Evolutionary conservation across 192 early-diverging fungal genomes (phyloP).

Genomic region (Backusella luteola): DNA sequence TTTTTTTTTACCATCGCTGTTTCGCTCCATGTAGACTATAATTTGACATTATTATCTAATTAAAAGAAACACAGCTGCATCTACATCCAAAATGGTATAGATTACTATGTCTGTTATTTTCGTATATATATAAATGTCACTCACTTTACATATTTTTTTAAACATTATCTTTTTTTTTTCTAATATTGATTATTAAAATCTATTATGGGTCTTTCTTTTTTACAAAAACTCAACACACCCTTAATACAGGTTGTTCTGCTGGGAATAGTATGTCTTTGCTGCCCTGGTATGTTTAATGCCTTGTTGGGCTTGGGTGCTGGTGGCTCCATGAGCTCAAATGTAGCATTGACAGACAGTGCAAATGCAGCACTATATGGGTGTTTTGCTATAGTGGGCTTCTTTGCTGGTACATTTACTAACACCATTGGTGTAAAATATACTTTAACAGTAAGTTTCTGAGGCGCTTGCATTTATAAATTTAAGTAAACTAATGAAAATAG

Average conservation of each 20-base stretch:
- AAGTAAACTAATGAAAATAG: slow-evolving; percentile 17
- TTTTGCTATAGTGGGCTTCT: slow-evolving; percentile 35
- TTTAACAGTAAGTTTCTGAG: slow-evolving; percentile 15
- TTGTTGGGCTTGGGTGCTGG: slow-evolving; percentile 40
- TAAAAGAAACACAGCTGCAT: neutral
- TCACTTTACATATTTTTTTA: neutral
- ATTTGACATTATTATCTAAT: neutral
- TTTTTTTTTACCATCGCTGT: neutral
- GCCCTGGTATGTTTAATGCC: slow-evolving; percentile 80
- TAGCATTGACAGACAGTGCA: slow-evolving; percentile 22
- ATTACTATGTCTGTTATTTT: neutral
- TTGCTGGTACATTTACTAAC: slow-evolving; percentile 35
- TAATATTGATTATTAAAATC: neutral
- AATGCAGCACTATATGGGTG: slow-evolving; percentile 34
- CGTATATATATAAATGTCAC: neutral
- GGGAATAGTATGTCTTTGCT: slow-evolving; percentile 72
- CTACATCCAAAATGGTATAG: neutral
- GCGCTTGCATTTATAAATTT: neutral
- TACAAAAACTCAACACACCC: slow-evolving; percentile 44
- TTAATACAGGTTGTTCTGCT: slow-evolving; percentile 70
- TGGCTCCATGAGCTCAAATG: slow-evolving; percentile 33
- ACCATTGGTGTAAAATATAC: slow-evolving; percentile 26
- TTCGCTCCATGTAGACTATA: neutral
- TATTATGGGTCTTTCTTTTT: neutral
- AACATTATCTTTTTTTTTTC: neutral